Evolutionary conservation across 345 rosid genomes (phyloP), one percentile per base, ranked within the genome.

Genomic region (Syzygium aromaticum): DNA sequence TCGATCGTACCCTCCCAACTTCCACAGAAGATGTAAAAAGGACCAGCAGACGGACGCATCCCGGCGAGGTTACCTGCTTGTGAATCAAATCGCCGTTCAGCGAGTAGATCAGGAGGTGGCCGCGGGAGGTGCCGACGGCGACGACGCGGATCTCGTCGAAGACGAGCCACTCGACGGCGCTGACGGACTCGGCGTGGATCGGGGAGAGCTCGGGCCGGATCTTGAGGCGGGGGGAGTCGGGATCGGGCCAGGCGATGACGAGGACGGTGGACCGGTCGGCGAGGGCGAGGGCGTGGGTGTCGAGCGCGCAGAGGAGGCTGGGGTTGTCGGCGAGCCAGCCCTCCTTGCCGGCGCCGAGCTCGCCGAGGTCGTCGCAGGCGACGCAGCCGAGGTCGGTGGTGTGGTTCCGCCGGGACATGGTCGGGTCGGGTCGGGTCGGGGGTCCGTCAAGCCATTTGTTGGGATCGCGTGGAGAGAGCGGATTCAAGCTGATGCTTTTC

Each of bases 161-260:
- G 54, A 93, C 96, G 85, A 98, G 87, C 99, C 99, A 98, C 77
- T 95, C 99, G 25, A 98, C 80, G 54, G 99, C 96, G 9, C 94
- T 92, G 77, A 95, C 92, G 86, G 64, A 89, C 87, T 98, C 98
- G 9, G 97, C 89, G 86, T 94, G 95, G 86, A 95, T 95, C 1
- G 99, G 98, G 86, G 97, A 96, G 40, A 96, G 88, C 23, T 96
- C 95, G 86, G 98, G 98, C 21, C 96, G 96, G 94, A 98, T 95
- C 94, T 95, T 96, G 90, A 95, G 84, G 22, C 94, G 92, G n/a
- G 91, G 93, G 40, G 89, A 92, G 64, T 91, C 92, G 38, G 92
- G 91, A 64, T 94, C 96, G 87, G 94, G 93, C 99, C 99, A 96
- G 30, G 92, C 92, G 67, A 93, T 90, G 73, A 98, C 86, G 89